Percentiles rank a stretch among this genome's conserved stretches.
Evolutionary conservation across 306 rosid species (phyloP).

Genomic region (Arachis stenosperma): DNA sequence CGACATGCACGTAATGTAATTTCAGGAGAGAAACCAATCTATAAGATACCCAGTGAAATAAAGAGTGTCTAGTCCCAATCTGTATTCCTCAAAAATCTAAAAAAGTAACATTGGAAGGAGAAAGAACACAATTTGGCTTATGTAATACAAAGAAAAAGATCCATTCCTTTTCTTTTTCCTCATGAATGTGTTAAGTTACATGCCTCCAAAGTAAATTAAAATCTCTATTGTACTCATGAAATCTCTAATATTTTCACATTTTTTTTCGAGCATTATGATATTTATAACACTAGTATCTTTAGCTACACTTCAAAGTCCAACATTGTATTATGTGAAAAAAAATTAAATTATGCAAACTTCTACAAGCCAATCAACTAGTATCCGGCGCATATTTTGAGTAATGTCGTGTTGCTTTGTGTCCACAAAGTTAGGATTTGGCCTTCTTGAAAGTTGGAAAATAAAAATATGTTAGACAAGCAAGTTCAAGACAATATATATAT

Average conservation of each 20-base stretch:
- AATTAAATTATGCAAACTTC: constrained; percentile 64
- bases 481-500: background rate
- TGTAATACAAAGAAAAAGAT: background rate
- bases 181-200: background rate
- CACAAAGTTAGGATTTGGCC: constrained; percentile 69
- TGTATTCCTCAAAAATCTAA: constrained; percentile 89
- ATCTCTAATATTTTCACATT: background rate
- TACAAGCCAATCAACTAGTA: constrained; percentile 95
- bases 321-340: constrained; percentile 19
- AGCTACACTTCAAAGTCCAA: background rate
- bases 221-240: background rate
- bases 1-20: constrained; percentile 91
- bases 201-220: background rate
- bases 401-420: constrained; percentile 74
- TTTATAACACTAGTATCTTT: background rate
- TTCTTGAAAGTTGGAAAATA: constrained; percentile 65
- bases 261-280: background rate
- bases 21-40: constrained; percentile 83
- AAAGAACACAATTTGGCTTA: background rate
- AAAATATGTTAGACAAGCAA: constrained; percentile 27
- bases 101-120: background rate
- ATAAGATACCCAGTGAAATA: constrained; percentile 79
- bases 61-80: constrained; percentile 77
- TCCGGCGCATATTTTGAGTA: constrained; percentile 82
- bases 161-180: background rate